Evolutionary conservation across 768 basidiomycete species (phyloP).

Genomic region (Psilocybe subaeruginosa): DNA sequence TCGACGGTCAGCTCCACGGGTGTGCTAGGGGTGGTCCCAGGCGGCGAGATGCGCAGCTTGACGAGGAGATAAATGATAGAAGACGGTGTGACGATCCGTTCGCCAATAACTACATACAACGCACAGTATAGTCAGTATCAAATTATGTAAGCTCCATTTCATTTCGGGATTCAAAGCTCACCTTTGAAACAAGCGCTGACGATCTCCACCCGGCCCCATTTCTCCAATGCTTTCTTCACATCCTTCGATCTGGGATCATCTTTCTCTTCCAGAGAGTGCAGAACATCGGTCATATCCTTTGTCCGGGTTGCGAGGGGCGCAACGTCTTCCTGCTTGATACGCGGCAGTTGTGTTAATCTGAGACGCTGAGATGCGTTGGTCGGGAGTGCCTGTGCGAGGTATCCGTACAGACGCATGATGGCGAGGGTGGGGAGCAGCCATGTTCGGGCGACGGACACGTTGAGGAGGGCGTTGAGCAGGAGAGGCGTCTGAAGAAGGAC

Average conservation of each 20-base stretch:
- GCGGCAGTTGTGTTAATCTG: constrained; percentile 78
- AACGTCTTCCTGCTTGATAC: constrained; percentile 58
- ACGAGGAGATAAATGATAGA: constrained; percentile 87
- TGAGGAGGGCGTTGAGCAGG: constrained; percentile 79
- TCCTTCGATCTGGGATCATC: constrained; percentile 51
- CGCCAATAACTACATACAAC: constrained; percentile 74
- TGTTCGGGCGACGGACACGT: constrained; percentile 81
- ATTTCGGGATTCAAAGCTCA: constrained; percentile 30
- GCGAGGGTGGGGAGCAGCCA: constrained; percentile 85
- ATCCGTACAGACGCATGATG: constrained; percentile 82
- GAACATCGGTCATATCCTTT: constrained; percentile 46
- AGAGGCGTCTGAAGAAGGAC: constrained; percentile 74
- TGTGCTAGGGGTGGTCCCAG: constrained; percentile 34
- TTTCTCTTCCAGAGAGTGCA: constrained; percentile 52
- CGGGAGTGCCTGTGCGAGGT: constrained; percentile 81
- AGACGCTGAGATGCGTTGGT: constrained; percentile 46
- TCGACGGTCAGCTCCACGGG: constrained; percentile 48
- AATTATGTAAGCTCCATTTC: neutral
- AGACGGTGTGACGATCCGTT: constrained; percentile 84
- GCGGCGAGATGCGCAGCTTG: constrained; percentile 76
- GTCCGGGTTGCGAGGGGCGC: constrained; percentile 37
- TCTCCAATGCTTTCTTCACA: constrained; percentile 65
- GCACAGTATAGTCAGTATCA: neutral
- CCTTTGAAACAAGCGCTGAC: constrained; percentile 88
- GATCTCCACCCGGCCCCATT: constrained; percentile 79